Conservation (phyloP, 805 yeast species). For the Metschnikowia lachancei region DNA sequence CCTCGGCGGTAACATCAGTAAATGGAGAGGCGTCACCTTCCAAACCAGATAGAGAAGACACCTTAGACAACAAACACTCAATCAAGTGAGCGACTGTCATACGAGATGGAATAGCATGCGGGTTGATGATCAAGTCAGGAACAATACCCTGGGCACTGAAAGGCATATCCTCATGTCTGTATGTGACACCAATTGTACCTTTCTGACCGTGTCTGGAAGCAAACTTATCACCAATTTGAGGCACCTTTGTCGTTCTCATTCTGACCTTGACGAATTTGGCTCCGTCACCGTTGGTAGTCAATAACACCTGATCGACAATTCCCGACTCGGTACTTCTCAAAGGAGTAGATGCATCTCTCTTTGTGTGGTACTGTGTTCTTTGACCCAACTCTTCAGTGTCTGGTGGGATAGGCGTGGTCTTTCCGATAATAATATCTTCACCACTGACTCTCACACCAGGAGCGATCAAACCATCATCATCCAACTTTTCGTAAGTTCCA, state of each 20-base stretch:
- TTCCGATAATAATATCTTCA: constrained; percentile 97
- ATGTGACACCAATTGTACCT: constrained; percentile 99
- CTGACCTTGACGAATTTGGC: constrained; percentile 95
- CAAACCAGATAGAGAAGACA: constrained; percentile 88
- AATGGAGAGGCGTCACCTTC: constrained; percentile 99
- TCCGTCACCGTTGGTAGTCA: constrained; percentile 98
- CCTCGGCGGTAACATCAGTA: constrained; percentile 97
- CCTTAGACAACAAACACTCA: constrained; percentile 95
- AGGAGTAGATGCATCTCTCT: constrained; percentile 98
- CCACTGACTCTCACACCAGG: constrained; percentile 99
- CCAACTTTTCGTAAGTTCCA: constrained; percentile 96
- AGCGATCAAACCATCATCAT: constrained; percentile 95
- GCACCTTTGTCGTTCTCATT: constrained; percentile 97
- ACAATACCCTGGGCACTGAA: constrained; percentile 93
- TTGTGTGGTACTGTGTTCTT: constrained; percentile 96
- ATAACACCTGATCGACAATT: constrained; percentile 94
- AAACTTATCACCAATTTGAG: constrained; percentile 98
- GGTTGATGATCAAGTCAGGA: constrained; percentile 96
- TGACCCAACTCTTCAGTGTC: constrained; percentile 98
- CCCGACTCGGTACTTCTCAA: constrained; percentile 95
- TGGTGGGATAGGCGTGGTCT: constrained; percentile 98
- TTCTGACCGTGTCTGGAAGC: constrained; percentile 99
- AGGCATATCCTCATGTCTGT: constrained; percentile 98
- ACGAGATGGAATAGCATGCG: constrained; percentile 99
- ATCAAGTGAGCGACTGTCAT: constrained; percentile 99